These are phyloP conservation scores for Aspergillus baeticus DNA, from an alignment of 495 filamentous ascomycete genomes.

Conservation along the genomic window DNA sequence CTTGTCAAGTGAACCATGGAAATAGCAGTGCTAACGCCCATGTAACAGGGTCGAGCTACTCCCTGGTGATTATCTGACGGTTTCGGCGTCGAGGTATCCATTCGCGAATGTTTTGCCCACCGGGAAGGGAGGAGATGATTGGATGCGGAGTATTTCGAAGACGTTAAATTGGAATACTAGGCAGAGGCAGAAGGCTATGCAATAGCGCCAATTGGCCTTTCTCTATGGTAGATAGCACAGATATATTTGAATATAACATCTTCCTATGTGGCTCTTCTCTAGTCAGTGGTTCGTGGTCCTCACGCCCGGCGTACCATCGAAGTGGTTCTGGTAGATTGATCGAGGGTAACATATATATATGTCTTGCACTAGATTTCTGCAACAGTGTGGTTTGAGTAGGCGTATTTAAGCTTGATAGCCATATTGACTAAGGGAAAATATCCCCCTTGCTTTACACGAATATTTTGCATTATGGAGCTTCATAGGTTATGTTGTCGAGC, in stretches of 20 bases:
- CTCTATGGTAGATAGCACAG: no score
- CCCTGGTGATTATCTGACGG: constrained; percentile 93
- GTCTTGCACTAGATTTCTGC: no score
- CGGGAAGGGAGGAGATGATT: constrained; percentile 76
- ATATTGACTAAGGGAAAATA: constrained; percentile 1
- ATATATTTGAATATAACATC: no score
- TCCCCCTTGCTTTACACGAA: background rate
- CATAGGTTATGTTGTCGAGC: constrained; percentile 6
- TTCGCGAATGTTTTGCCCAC: constrained; percentile 85
- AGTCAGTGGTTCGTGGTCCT: no score
- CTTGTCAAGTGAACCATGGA: background rate
- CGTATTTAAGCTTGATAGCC: no score
- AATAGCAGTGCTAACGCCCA: constrained; percentile 15
- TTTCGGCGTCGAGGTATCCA: constrained; percentile 87
- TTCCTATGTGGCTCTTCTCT: no score
- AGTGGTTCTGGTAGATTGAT: no score
- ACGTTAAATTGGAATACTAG: constrained; percentile 94
- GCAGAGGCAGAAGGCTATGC: constrained; percentile 66
- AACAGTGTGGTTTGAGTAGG: no score
- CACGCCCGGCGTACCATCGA: no score
- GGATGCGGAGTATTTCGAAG: constrained; percentile 86
- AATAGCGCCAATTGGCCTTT: background rate
- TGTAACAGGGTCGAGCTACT: constrained; percentile 66
- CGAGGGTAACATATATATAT: no score
- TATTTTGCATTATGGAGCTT: background rate